phyloP scores from a whole-genome alignment of 2,329 filamentous ascomycete genomes.

The Pseudodiploospora longispora region DNA sequence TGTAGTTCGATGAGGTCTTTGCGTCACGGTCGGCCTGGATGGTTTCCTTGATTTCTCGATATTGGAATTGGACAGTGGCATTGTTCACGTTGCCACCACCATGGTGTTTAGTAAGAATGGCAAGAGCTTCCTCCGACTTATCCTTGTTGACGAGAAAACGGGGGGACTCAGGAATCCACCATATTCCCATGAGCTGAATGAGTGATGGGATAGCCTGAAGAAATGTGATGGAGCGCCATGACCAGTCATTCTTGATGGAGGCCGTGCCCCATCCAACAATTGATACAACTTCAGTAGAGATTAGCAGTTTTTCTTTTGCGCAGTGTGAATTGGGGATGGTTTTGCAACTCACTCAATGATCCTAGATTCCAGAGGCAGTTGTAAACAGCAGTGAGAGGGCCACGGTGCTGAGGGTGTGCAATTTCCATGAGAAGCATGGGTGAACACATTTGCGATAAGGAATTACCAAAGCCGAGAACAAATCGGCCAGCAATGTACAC shows the following conservation, averaged over 20 bases:
- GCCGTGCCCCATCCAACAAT: conserved; percentile 57
- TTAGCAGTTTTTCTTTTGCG: too few relatives aligned
- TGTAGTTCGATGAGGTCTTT: conserved; percentile 42
- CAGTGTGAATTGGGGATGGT: too few relatives aligned
- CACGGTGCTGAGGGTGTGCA: conserved; percentile 60
- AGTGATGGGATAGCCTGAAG: conserved; percentile 54
- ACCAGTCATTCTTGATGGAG: conserved; percentile 50
- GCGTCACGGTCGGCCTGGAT: conserved; percentile 48
- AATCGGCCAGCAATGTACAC: conserved; percentile 33
- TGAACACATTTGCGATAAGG: conserved; percentile 54
- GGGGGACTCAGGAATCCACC: conserved; percentile 59
- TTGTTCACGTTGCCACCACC: conserved; percentile 52
- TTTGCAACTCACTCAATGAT: too few relatives aligned
- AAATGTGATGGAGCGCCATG: conserved; percentile 59
- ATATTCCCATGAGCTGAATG: conserved; percentile 58
- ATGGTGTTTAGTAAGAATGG: conserved; percentile 55
- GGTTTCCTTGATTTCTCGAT: conserved; percentile 57
- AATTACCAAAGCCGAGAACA: conserved; percentile 57
- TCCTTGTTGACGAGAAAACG: conserved; percentile 59
- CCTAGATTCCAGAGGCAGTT: conserved; percentile 56
- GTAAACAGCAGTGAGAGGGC: conserved; percentile 56
- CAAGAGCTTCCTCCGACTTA: conserved; percentile 52
- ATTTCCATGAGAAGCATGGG: conserved; percentile 59
- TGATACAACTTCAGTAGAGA: conserved; percentile 35
- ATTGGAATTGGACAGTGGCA: conserved; percentile 57